phyloP scores from a whole-genome alignment of 75 land plant genomes.

The Cupressus sempervirens region DNA sequence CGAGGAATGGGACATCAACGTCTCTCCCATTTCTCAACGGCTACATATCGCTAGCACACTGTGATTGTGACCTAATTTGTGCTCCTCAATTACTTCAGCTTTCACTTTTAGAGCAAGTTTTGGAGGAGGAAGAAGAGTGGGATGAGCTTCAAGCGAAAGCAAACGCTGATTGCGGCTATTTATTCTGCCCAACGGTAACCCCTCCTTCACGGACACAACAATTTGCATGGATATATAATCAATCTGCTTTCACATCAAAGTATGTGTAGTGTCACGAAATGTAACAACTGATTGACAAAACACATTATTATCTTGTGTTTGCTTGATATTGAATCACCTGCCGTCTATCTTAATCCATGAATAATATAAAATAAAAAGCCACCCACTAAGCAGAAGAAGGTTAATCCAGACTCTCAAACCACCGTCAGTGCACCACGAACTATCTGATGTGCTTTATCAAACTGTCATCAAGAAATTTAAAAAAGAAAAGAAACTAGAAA shows the following conservation, averaged over 20 bases:
- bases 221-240: not conserved
- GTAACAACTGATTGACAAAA: not conserved
- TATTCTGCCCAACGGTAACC: not conserved
- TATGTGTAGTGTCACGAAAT: not conserved
- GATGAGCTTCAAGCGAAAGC: not conserved
- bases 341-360: not conserved
- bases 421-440: slow-evolving; percentile 53
- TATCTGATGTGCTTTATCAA: too few species aligned
- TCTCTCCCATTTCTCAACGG: not conserved
- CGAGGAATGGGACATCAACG: not conserved
- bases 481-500: not conserved
- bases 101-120: not conserved
- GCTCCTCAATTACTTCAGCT: not conserved
- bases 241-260: not conserved
- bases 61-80: not conserved
- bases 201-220: not conserved
- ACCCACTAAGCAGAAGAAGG: not conserved
- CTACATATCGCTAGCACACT: not conserved
- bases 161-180: not conserved
- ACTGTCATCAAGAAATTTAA: too few species aligned
- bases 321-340: not conserved
- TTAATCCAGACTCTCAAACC: not conserved
- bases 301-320: not conserved
- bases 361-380: not conserved
- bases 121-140: not conserved